Percentiles rank a stretch among this genome's conserved stretches.
phyloP scores from a whole-genome alignment of 2,329 filamentous ascomycete species.

The Colletotrichum abscissum region DNA sequence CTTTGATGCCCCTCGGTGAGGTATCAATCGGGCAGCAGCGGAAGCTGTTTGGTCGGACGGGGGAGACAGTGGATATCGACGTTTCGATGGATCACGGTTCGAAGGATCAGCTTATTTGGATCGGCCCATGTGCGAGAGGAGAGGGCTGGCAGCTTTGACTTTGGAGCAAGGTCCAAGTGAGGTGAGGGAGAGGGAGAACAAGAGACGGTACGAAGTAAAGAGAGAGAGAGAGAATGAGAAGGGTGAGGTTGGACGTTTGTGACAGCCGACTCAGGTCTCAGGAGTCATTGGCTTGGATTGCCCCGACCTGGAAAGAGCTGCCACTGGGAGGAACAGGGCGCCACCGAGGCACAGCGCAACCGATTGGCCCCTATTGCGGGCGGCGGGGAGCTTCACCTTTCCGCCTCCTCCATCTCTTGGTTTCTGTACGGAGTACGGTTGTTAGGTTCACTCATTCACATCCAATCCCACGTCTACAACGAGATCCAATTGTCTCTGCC shows the following conservation, averaged over 20 bases:
- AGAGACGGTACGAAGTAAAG: no score
- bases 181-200: neutral
- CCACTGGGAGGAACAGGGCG: neutral
- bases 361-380: conserved; percentile 22
- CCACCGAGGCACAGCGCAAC: conserved; percentile 4
- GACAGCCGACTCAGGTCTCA: neutral
- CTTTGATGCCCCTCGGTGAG: conserved; percentile 16
- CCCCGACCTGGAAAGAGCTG: neutral
- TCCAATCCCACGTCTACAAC: neutral
- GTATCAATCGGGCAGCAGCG: conserved; percentile 37
- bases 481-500: conserved; percentile 8
- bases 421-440: neutral
- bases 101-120: neutral
- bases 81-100: neutral
- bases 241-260: neutral
- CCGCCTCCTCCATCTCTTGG: neutral
- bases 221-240: neutral
- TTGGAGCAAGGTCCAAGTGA: neutral
- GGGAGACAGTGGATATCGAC: neutral
- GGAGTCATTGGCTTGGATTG: conserved; percentile 11
- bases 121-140: neutral
- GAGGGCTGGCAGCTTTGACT: neutral
- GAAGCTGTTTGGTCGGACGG: conserved; percentile 25
- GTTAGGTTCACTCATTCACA: neutral
- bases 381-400: conserved; percentile 4